Evolutionary conservation across 2,329 filamentous ascomycete genomes (phyloP).

Genomic region (Fusarium sp.): DNA sequence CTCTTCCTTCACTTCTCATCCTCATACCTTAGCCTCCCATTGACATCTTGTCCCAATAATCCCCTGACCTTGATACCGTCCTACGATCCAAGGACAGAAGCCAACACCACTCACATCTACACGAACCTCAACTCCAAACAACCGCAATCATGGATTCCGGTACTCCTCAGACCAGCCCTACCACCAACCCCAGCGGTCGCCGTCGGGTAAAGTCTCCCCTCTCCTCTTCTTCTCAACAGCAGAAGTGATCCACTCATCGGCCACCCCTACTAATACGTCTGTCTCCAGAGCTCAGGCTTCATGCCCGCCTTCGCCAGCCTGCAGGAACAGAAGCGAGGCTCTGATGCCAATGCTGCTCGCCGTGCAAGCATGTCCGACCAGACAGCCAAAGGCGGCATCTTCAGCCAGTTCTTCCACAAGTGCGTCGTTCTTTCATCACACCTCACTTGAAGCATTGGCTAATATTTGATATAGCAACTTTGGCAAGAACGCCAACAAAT

Average conservation of each 20-base stretch:
- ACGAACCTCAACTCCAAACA: neutral
- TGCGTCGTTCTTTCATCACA: conserved; percentile 51
- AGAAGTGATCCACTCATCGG: too few species aligned
- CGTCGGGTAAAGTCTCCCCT: conserved; percentile 47
- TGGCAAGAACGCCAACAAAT: conserved; percentile 53
- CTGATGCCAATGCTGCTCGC: conserved; percentile 62
- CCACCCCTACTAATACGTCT: neutral
- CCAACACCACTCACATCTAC: neutral
- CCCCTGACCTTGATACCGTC: neutral
- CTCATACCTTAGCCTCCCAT: neutral
- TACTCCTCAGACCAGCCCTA: conserved; percentile 41
- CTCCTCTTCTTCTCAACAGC: conserved; percentile 7
- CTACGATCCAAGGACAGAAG: neutral
- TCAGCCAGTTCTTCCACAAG: conserved; percentile 73
- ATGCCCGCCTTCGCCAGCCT: conserved; percentile 67
- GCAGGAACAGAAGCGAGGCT: conserved; percentile 65
- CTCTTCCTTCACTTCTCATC: neutral
- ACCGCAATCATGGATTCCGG: conserved; percentile 51
- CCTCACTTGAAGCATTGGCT: neutral
- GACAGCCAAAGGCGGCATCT: conserved; percentile 63
- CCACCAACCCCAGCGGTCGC: conserved; percentile 43
- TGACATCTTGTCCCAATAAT: conserved; percentile 3
- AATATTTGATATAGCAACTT: conserved; percentile 50
- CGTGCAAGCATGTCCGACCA: conserved; percentile 71
- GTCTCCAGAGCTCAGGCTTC: conserved; percentile 61